Evolutionary conservation across 495 filamentous ascomycete species (phyloP).

Genomic region (Astrothelium macrocarpum): DNA sequence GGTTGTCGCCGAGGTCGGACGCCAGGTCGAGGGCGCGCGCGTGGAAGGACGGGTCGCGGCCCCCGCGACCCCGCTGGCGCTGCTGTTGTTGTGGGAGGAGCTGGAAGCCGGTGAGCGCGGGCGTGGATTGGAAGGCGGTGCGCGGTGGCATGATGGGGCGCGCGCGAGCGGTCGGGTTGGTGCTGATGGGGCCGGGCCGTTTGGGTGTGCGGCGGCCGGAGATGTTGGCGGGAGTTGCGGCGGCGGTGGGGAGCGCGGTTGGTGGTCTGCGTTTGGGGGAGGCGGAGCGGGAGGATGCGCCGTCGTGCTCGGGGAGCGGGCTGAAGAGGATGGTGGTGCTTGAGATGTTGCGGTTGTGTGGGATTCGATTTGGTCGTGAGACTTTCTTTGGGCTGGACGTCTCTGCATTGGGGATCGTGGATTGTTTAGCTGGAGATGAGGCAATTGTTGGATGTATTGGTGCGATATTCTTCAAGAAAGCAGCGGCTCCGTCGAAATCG

Average conservation of each 20-base stretch:
- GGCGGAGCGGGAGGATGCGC: slow-evolving; percentile 28
- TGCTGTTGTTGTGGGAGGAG: slow-evolving; percentile 29
- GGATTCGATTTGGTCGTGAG: slow-evolving; percentile 5
- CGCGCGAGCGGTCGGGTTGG: slow-evolving; percentile 33
- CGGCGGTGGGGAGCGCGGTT: slow-evolving; percentile 27
- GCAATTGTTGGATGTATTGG: slow-evolving; percentile 11
- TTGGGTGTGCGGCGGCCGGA: slow-evolving; percentile 40
- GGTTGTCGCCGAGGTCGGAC: slow-evolving; percentile 62
- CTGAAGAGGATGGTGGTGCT: slow-evolving; percentile 71
- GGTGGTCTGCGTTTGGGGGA: slow-evolving; percentile 27
- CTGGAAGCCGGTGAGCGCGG: slow-evolving; percentile 40
- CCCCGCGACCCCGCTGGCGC: slow-evolving; percentile 17
- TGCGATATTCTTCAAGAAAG: neutral
- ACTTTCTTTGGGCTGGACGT: neutral
- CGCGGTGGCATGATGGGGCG: slow-evolving; percentile 47
- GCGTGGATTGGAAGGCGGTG: slow-evolving; percentile 43
- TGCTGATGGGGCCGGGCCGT: slow-evolving; percentile 26
- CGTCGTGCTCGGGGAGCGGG: slow-evolving; percentile 32
- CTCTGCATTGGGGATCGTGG: neutral
- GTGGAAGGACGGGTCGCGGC: slow-evolving; percentile 41
- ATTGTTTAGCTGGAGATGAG: neutral
- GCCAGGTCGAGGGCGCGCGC: slow-evolving; percentile 51
- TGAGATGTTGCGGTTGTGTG: slow-evolving; percentile 58
- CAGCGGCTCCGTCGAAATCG: slow-evolving; percentile 34
- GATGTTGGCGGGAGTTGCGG: slow-evolving; percentile 23